A percentile compares a stretch with the other conserved stretches of the same genome.
Evolutionary conservation across 352 stramenopile species (phyloP).

Genomic region (Phytophthora aleatoria): DNA sequence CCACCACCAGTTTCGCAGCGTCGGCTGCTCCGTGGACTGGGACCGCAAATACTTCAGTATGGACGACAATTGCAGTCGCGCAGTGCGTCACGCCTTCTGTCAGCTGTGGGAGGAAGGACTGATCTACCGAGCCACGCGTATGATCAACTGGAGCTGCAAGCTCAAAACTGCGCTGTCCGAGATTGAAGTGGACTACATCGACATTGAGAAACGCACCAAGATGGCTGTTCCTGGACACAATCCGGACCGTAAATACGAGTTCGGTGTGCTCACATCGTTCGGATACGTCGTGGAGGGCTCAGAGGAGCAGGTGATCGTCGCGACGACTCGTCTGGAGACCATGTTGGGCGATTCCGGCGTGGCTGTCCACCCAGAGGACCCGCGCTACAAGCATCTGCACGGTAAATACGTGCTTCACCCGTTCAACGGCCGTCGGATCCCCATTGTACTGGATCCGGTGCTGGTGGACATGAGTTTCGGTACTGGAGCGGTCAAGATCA

Average conservation of each 20-base stretch:
- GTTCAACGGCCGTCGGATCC: slow-evolving; percentile 97
- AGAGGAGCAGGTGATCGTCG: slow-evolving; percentile 80
- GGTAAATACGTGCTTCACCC: slow-evolving; percentile 98
- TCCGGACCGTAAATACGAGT: slow-evolving; percentile 97
- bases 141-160: slow-evolving; percentile 99
- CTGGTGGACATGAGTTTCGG: slow-evolving; percentile 99
- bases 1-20: slow-evolving; percentile 86
- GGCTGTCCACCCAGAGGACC: slow-evolving; percentile 98
- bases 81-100: slow-evolving; percentile 98
- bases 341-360: slow-evolving; percentile 99
- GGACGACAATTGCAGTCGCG: slow-evolving; percentile 97
- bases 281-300: slow-evolving; percentile 95
- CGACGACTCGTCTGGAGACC: slow-evolving; percentile 98
- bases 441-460: slow-evolving; percentile 95
- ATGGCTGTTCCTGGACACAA: slow-evolving; percentile 96
- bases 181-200: slow-evolving; percentile 99
- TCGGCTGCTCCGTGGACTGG: slow-evolving; percentile 98
- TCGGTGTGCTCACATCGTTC: slow-evolving; percentile 98
- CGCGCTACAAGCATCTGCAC: slow-evolving; percentile 98
- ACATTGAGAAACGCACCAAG: slow-evolving; percentile 97
- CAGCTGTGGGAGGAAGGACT: slow-evolving; percentile 92
- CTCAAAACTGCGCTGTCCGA: slow-evolving; percentile 96
- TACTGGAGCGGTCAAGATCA: slow-evolving; percentile 99
- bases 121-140: slow-evolving; percentile 97
- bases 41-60: slow-evolving; percentile 98